Conservation (phyloP, 2,329 filamentous ascomycete genomes). For the Colletotrichum gloeosporioides region DNA sequence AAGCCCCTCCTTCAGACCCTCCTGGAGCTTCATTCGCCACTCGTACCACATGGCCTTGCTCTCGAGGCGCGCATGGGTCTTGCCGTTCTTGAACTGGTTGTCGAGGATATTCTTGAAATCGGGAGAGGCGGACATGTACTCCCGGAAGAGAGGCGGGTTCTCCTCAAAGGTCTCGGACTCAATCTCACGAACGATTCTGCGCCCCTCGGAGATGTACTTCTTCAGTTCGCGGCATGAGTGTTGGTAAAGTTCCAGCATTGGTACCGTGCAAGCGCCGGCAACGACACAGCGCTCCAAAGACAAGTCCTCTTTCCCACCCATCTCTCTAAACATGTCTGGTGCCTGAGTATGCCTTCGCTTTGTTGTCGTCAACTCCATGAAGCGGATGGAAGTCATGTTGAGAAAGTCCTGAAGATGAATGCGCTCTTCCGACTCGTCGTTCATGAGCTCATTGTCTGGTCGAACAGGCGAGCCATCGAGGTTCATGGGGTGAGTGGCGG, state of each 20-base stretch:
- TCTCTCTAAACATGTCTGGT: slow-evolving; percentile 53
- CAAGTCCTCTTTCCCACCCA: slow-evolving; percentile 53
- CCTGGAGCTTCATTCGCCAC: slow-evolving; percentile 89
- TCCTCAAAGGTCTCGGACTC: slow-evolving; percentile 88
- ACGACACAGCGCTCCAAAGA: slow-evolving; percentile 81
- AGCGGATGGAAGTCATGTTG: slow-evolving; percentile 93
- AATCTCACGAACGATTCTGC: slow-evolving; percentile 87
- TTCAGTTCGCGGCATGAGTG: slow-evolving; percentile 96
- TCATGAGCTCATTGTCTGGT: slow-evolving; percentile 46
- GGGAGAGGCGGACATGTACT: slow-evolving; percentile 85
- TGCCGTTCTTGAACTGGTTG: slow-evolving; percentile 96
- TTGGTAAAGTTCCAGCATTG: slow-evolving; percentile 93
- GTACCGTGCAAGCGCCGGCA: slow-evolving; percentile 88
- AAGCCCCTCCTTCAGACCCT: slow-evolving; percentile 82
- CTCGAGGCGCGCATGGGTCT: slow-evolving; percentile 85
- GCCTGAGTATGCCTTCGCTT: slow-evolving; percentile 87
- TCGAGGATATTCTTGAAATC: slow-evolving; percentile 90
- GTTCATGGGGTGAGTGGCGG: slow-evolving; percentile 45
- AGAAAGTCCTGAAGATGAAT: slow-evolving; percentile 93
- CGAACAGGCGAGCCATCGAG: slow-evolving; percentile 47
- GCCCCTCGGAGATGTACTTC: slow-evolving; percentile 93
- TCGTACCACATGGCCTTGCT: slow-evolving; percentile 99
- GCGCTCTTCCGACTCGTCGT: slow-evolving; percentile 60
- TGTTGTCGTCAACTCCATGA: slow-evolving; percentile 98
- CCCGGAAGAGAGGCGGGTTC: slow-evolving; percentile 88